Conservation (phyloP, 345 rosid genomes). For the Aquilaria yunnanensis region DNA sequence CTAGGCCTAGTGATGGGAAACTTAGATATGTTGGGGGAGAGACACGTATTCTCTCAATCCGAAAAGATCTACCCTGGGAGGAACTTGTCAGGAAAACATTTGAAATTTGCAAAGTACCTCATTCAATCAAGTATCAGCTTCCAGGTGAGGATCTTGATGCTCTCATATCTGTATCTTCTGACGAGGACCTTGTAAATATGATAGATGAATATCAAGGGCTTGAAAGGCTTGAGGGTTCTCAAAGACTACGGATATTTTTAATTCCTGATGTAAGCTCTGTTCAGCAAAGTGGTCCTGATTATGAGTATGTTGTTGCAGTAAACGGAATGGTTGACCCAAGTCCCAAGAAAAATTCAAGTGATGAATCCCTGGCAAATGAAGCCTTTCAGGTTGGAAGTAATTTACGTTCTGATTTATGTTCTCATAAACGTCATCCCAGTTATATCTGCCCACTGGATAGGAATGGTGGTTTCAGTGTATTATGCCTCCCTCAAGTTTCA, state of each 20-base stretch:
- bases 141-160: conserved; percentile 73
- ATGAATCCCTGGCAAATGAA: conserved; percentile 27
- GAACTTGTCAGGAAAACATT: conserved; percentile 52
- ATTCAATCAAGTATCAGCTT: conserved; percentile 62
- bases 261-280: conserved; percentile 44
- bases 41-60: conserved; percentile 54
- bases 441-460: conserved; percentile 29
- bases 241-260: conserved; percentile 50
- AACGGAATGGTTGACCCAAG: conserved; percentile 37
- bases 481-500: conserved; percentile 22
- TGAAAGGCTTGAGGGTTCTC: conserved; percentile 45
- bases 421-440: conserved; percentile 17
- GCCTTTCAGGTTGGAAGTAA: conserved; percentile 25
- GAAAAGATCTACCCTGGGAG: conserved; percentile 41
- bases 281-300: conserved; percentile 33
- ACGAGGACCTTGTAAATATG: conserved; percentile 67
- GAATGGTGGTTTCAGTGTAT: conserved; percentile 20
- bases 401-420: conserved; percentile 26
- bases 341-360: conserved; percentile 25
- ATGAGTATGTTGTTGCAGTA: conserved; percentile 38
- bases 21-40: conserved; percentile 69
- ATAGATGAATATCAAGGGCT: conserved; percentile 55
- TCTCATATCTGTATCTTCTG: conserved; percentile 56
- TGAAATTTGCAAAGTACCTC: conserved; percentile 40
- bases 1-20: conserved; percentile 60